Conservation (phyloP, 225 moss, liverwort and hornwort genomes). For the Climacium dendroides region DNA sequence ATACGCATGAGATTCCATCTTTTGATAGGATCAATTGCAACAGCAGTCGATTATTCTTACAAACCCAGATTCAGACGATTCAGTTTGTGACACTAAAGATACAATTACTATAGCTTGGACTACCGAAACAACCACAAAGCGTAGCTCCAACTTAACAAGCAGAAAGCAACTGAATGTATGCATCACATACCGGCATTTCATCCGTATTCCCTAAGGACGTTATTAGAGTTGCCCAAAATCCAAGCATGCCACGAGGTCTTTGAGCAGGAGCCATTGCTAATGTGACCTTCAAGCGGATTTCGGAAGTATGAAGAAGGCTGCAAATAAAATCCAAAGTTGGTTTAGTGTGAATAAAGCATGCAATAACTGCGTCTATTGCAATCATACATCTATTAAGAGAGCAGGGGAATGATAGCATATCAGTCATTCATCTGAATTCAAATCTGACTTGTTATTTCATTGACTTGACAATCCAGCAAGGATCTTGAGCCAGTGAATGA, state of each 20-base stretch:
- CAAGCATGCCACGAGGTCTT: slow-evolving; percentile 94
- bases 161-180: not conserved
- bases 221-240: slow-evolving; percentile 94
- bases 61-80: not conserved
- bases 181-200: slow-evolving; percentile 82
- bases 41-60: not conserved
- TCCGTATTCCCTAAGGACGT: slow-evolving; percentile 93
- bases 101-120: not conserved
- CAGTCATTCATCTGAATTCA: not conserved
- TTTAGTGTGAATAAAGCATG: not conserved
- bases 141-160: not conserved
- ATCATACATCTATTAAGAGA: not conserved
- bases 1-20: not conserved
- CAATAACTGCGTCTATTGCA: not conserved
- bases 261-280: slow-evolving; percentile 97
- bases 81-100: not conserved
- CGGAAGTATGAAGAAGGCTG: slow-evolving; percentile 85
- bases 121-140: not conserved
- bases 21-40: not conserved
- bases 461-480: not conserved
- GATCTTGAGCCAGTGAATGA: not conserved
- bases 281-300: slow-evolving; percentile 85
- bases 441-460: not conserved
- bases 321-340: not conserved
- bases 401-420: not conserved